These are phyloP conservation scores for Fusarium albidum DNA, from an alignment of 2,329 filamentous ascomycete species.

Conservation along the genomic window DNA sequence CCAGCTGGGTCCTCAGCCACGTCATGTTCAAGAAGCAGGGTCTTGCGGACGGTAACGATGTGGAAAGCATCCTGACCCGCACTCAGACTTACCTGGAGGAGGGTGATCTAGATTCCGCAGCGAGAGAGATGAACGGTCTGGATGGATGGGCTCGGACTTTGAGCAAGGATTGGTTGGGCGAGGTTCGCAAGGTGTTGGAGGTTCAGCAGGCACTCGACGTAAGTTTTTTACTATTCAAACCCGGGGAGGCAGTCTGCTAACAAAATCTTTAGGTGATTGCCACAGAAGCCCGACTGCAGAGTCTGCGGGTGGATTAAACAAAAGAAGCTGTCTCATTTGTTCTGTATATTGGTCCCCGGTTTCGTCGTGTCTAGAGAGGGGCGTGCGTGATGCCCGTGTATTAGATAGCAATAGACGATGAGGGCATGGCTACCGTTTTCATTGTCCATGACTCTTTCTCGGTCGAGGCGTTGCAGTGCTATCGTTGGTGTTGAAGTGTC, in stretches of 20 bases:
- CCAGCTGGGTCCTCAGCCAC: slow-evolving; percentile 88
- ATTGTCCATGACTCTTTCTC: no score
- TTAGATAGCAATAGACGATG: slow-evolving; percentile 49
- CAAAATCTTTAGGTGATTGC: slow-evolving; percentile 73
- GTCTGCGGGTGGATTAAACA: slow-evolving; percentile 78
- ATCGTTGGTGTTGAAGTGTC: no score
- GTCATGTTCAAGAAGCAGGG: slow-evolving; percentile 96
- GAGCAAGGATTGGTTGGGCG: slow-evolving; percentile 90
- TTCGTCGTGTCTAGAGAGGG: slow-evolving; percentile 40
- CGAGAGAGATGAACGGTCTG: slow-evolving; percentile 92
- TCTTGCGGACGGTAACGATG: slow-evolving; percentile 83
- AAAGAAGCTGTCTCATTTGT: slow-evolving; percentile 44
- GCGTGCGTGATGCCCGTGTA: slow-evolving; percentile 43
- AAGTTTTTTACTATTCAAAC: slow-evolving; percentile 51
- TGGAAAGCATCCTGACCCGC: slow-evolving; percentile 90
- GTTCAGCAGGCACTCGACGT: slow-evolving; percentile 97
- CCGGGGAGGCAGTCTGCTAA: slow-evolving; percentile 24
- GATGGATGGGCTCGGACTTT: slow-evolving; percentile 95
- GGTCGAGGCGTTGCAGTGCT: no score
- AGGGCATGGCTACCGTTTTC: slow-evolving; percentile 32
- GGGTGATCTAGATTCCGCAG: slow-evolving; percentile 88
- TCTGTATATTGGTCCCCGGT: slow-evolving; percentile 46
- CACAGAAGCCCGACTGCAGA: slow-evolving; percentile 88
- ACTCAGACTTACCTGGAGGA: slow-evolving; percentile 93
- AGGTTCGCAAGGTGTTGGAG: slow-evolving; percentile 91